Percentiles rank a stretch among this genome's conserved stretches.
These are phyloP conservation scores for Boletales sp. DNA, from an alignment of 768 basidiomycete species.

Conservation along the genomic window DNA sequence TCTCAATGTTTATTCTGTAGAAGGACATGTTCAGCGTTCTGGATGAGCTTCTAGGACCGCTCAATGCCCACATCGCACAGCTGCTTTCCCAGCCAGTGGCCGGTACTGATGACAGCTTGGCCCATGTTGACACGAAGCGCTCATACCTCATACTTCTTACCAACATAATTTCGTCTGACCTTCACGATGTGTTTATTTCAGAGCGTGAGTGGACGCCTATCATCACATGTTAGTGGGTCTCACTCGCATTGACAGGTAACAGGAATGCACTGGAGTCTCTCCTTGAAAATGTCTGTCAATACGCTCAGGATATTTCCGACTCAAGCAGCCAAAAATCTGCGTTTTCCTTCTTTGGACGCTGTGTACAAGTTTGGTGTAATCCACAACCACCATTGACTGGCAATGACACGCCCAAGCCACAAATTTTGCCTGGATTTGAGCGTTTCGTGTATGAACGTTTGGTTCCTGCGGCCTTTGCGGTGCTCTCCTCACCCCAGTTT, in stretches of 20 bases:
- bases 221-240: background rate
- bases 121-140: constrained; percentile 79
- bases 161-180: constrained; percentile 73
- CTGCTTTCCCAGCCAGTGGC: constrained; percentile 76
- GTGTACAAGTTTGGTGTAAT: constrained; percentile 67
- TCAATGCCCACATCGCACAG: constrained; percentile 76
- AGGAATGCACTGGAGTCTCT: constrained; percentile 64
- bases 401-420: constrained; percentile 32
- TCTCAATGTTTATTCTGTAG: constrained; percentile 36
- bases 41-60: constrained; percentile 84
- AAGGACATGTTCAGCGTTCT: constrained; percentile 83
- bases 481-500: constrained; percentile 75
- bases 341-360: constrained; percentile 71
- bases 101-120: constrained; percentile 83
- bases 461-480: constrained; percentile 76
- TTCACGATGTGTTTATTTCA: constrained; percentile 84
- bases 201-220: constrained; percentile 55
- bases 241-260: constrained; percentile 45
- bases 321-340: constrained; percentile 74
- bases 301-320: constrained; percentile 78
- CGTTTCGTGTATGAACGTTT: constrained; percentile 86
- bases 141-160: constrained; percentile 84
- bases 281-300: constrained; percentile 65
- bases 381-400: constrained; percentile 33
- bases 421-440: constrained; percentile 82